Evolutionary conservation across 306 rosid genomes (phyloP), one percentile per base, ranked within the genome.

Genomic region (Inga leiocalycina): DNA sequence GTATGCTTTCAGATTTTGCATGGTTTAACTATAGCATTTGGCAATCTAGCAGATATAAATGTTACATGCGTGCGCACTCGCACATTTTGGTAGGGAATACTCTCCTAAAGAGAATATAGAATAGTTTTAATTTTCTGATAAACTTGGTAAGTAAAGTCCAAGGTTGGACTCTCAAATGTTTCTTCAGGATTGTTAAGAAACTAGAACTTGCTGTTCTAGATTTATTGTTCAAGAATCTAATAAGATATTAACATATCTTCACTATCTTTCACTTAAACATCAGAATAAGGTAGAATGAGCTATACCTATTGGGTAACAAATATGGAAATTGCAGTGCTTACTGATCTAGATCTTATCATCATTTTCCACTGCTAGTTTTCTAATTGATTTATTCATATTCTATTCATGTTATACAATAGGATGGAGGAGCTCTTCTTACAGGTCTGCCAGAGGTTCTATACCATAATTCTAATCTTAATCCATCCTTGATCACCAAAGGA

Each of bases 401-500:
- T 32, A 5, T 32, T 77, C 30, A 30, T 70, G 68, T 24, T 15
- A 65, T 13, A 56, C 19, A 75, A 52, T 86, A 89, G 90, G 84
- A 80, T 64, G 76, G 52, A 70, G 79, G 64, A 76, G 51, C 27
- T 22, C 61, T 71, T 22, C 61, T 71, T 51, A 51, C 37, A 45
- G 79, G 84, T 54, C 73, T 83, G 43, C 74, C 80, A 44, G 84
- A 80, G 72, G 81, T 83, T 66, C 54, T 75, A 19, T 34, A 5
- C 46, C 69, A 59, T 68, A 54, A 81, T 4, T 49, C 59, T 68
- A 80, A 79, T 70, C 71, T 65, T 59, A 80, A 79, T 70, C 65
- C 84, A 67, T 45, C 74, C 46, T 69, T 88, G 68, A 77, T 83
- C 70, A 88, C 80, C 71, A 81, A 71, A 81, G 85, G 84, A 73